phyloP scores from a whole-genome alignment of 257 asterid genomes.

The Avicennia marina region DNA sequence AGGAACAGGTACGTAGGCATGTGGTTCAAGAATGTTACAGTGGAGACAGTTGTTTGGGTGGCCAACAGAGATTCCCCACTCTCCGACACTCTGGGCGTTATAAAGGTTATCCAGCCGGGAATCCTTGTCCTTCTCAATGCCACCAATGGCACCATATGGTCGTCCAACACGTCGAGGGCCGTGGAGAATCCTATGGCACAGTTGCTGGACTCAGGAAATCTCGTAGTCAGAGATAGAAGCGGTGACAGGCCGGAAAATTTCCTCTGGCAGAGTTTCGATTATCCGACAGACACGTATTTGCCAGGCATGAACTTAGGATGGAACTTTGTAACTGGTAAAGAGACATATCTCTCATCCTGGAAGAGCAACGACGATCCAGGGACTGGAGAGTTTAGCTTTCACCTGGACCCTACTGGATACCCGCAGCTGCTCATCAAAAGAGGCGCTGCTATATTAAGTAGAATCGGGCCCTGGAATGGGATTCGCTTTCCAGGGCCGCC shows the following conservation, averaged over 20 bases:
- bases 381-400: slow-evolving; percentile 12
- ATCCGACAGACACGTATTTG: slow-evolving; percentile 21
- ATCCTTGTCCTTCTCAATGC: slow-evolving; percentile 1
- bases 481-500: slow-evolving; percentile 25
- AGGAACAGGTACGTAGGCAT: too few species aligned
- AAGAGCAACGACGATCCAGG: slow-evolving; percentile 20
- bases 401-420: slow-evolving; percentile 20
- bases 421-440: slow-evolving; percentile 17
- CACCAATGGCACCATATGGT: slow-evolving; percentile 22
- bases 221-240: slow-evolving; percentile 15
- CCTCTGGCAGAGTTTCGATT: slow-evolving; percentile 26
- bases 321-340: slow-evolving; percentile 10
- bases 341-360: slow-evolving; percentile 20
- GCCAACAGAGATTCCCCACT: too few species aligned
- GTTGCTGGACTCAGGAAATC: slow-evolving; percentile 30
- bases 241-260: neutral
- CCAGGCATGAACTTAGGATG: slow-evolving; percentile 23
- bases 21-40: too few species aligned
- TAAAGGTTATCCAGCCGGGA: too few species aligned
- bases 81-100: too few species aligned
- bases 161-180: neutral
- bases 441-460: neutral
- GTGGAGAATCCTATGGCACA: slow-evolving; percentile 18
- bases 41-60: too few species aligned
- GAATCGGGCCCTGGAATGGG: slow-evolving; percentile 32